phyloP scores from a whole-genome alignment of 306 rosid genomes.

The Oemleria cerasiformis region DNA sequence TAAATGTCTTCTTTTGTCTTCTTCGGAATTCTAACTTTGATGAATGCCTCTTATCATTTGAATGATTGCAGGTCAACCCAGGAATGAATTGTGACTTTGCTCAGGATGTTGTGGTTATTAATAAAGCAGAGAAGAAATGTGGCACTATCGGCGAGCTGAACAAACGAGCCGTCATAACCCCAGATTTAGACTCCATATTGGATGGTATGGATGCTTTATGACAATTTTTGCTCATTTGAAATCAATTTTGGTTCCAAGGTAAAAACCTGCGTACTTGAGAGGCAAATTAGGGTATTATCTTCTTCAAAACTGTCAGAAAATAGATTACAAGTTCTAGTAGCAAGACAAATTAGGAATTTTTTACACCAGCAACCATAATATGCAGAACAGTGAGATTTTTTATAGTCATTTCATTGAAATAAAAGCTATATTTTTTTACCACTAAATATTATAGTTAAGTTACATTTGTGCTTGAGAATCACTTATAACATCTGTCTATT shows the following conservation, averaged over 20 bases:
- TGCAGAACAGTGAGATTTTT: neutral
- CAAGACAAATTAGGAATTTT: neutral
- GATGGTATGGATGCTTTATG: constrained; percentile 41
- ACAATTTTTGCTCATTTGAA: constrained; percentile 17
- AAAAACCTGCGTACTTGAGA: neutral
- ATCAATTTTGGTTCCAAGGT: constrained; percentile 21
- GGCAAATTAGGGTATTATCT: neutral
- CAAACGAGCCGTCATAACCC: constrained; percentile 59
- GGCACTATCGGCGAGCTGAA: constrained; percentile 61
- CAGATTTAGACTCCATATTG: constrained; percentile 55
- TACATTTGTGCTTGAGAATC: neutral
- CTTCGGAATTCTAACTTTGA: neutral
- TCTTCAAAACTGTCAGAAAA: constrained; percentile 3
- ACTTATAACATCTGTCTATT: no score
- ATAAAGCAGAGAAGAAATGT: constrained; percentile 54
- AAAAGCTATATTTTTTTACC: neutral
- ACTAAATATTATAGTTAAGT: neutral
- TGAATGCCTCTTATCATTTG: neutral
- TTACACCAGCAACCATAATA: neutral
- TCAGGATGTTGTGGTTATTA: constrained; percentile 63
- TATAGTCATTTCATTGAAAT: neutral
- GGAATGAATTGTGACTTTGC: constrained; percentile 69
- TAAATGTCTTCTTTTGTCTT: neutral
- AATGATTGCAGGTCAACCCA: constrained; percentile 59
- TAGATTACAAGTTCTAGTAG: constrained; percentile 9